Percentiles rank a stretch among this genome's conserved stretches.
phyloP scores from a whole-genome alignment of 176 grass and related monocot genomes.

The Musa itinerans region DNA sequence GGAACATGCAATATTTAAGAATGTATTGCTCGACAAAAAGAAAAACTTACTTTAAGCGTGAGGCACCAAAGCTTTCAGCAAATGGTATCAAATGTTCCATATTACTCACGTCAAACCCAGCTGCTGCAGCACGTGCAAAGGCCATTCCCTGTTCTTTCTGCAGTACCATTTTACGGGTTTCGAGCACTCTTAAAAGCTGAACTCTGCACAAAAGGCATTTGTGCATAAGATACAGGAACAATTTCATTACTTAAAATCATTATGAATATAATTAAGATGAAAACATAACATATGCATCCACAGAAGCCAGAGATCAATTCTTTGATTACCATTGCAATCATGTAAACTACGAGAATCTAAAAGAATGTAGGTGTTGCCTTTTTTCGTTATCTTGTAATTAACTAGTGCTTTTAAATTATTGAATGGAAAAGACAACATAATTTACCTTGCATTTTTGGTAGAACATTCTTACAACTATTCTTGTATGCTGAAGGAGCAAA shows the following conservation, averaged over 20 bases:
- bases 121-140: constrained; percentile 50
- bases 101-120: too few species aligned
- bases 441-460: neutral
- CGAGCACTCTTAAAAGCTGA: constrained; percentile 82
- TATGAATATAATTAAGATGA: neutral
- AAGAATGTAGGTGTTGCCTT: neutral
- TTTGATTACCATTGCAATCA: neutral
- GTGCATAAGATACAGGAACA: neutral
- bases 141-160: constrained; percentile 98
- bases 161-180: constrained; percentile 69
- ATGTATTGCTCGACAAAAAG: neutral
- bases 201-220: constrained; percentile 39
- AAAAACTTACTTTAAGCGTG: constrained; percentile 2
- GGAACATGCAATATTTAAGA: neutral
- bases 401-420: neutral
- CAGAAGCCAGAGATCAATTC: neutral
- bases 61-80: too few species aligned
- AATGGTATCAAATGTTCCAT: too few species aligned
- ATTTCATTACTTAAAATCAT: constrained; percentile 1
- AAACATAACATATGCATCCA: too few species aligned
- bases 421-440: neutral
- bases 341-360: neutral
- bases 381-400: neutral
- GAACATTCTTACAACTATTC: too few species aligned
- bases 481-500: neutral